Conservation (phyloP, 352 stramenopile species). For the Phytophthora citrophthora region DNA sequence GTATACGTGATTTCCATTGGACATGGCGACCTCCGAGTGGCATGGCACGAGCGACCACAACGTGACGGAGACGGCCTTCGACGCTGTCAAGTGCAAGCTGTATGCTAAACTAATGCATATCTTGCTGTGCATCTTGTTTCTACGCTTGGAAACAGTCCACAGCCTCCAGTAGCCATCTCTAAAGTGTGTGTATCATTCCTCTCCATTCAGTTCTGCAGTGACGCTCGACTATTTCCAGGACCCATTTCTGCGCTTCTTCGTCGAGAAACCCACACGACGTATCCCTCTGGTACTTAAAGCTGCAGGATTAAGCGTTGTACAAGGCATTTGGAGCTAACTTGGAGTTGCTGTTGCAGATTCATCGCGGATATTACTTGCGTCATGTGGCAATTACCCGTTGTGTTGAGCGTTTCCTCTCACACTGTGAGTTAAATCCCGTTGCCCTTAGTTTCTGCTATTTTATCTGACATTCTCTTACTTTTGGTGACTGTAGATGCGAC, state of each 20-base stretch:
- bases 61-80: slow-evolving; percentile 78
- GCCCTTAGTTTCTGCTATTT: neutral
- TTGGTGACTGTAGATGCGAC: slow-evolving; percentile 20
- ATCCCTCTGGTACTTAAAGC: slow-evolving; percentile 60
- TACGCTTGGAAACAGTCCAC: neutral
- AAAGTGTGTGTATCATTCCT: slow-evolving; percentile 29
- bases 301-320: neutral
- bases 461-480: slow-evolving; percentile 8
- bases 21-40: slow-evolving; percentile 28
- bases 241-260: slow-evolving; percentile 63
- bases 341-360: slow-evolving; percentile 50
- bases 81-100: slow-evolving; percentile 83
- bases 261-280: slow-evolving; percentile 63
- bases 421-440: slow-evolving; percentile 18
- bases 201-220: slow-evolving; percentile 54
- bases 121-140: slow-evolving; percentile 2
- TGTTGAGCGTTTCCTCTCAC: slow-evolving; percentile 59
- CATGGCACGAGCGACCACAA: slow-evolving; percentile 75
- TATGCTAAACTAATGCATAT: slow-evolving; percentile 28
- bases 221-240: slow-evolving; percentile 69
- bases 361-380: slow-evolving; percentile 80
- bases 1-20: slow-evolving; percentile 7
- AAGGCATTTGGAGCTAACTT: neutral
- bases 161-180: slow-evolving; percentile 10
- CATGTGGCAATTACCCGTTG: slow-evolving; percentile 61